Evolutionary conservation across 164 flowering plant genomes (phyloP).

Genomic region (Buxus sempervirens): DNA sequence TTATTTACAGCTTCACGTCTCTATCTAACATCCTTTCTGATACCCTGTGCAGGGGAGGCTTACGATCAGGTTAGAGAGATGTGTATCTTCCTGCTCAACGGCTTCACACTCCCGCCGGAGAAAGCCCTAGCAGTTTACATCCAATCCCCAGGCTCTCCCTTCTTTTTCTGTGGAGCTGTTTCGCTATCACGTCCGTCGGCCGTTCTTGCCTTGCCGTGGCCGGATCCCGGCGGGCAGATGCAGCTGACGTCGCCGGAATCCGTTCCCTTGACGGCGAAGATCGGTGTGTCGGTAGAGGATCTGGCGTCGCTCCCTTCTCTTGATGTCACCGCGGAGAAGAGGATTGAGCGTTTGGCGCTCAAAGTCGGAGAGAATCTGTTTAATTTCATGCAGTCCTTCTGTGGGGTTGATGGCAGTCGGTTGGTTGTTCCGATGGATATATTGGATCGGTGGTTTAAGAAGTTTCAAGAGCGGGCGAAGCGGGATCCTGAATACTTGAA

Average conservation of each 20-base stretch:
- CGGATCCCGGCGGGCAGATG: constrained; percentile 63
- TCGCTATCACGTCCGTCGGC: constrained; percentile 92
- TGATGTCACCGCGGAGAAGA: constrained; percentile 60
- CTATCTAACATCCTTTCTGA: not conserved
- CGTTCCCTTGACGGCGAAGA: constrained; percentile 69
- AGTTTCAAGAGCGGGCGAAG: constrained; percentile 91
- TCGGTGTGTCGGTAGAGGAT: constrained; percentile 92
- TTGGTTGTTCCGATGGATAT: constrained; percentile 94
- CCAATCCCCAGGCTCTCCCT: constrained; percentile 88
- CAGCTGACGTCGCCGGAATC: constrained; percentile 55
- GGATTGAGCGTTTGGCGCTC: constrained; percentile 74
- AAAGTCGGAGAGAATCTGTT: constrained; percentile 95
- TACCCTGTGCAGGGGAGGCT: constrained; percentile 60
- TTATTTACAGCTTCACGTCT: no score
- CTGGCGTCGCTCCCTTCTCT: constrained; percentile 64
- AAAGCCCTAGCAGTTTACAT: constrained; percentile 92
- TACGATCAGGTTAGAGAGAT: constrained; percentile 69
- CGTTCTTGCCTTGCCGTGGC: constrained; percentile 81
- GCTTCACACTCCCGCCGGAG: constrained; percentile 75
- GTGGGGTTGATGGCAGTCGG: constrained; percentile 79
- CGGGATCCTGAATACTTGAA: constrained; percentile 88
- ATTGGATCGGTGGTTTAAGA: constrained; percentile 94
- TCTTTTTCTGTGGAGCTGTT: constrained; percentile 83
- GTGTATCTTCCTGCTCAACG: constrained; percentile 85
- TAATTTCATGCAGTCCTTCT: constrained; percentile 97